Percentiles rank a stretch among this genome's conserved stretches.
phyloP scores from a whole-genome alignment of 192 early-diverging fungal genomes.

The Coemansia umbellata region DNA sequence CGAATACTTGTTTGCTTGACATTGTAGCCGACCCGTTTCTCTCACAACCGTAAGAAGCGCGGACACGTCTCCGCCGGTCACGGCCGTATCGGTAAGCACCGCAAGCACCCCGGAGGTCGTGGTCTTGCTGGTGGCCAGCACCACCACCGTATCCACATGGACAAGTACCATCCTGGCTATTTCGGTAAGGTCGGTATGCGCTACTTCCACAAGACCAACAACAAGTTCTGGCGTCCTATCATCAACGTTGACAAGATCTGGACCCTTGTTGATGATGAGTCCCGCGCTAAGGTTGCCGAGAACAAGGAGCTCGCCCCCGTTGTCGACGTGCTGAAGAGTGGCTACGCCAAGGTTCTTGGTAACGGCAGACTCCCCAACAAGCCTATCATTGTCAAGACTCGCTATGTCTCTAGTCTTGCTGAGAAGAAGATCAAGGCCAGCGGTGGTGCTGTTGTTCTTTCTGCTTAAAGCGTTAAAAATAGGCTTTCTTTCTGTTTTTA shows the following conservation, averaged over 20 bases:
- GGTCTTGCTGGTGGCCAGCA: slow-evolving; percentile 99
- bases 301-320: slow-evolving; percentile 90
- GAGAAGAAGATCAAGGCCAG: slow-evolving; percentile 99
- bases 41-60: slow-evolving; percentile 77
- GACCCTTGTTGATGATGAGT: slow-evolving; percentile 85
- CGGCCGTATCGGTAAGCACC: slow-evolving; percentile 99
- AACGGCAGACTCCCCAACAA: slow-evolving; percentile 85
- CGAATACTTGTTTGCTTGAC: too few species aligned
- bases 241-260: slow-evolving; percentile 95
- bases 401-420: slow-evolving; percentile 85
- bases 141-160: slow-evolving; percentile 99
- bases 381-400: slow-evolving; percentile 95
- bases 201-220: slow-evolving; percentile 94
- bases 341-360: slow-evolving; percentile 94
- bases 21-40: slow-evolving; percentile 54
- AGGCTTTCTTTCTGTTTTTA: background rate
- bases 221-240: slow-evolving; percentile 78
- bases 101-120: slow-evolving; percentile 99
- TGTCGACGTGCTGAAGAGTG: slow-evolving; percentile 76
- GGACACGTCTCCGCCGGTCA: slow-evolving; percentile 99
- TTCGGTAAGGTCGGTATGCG: slow-evolving; percentile 99
- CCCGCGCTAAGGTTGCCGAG: slow-evolving; percentile 70
- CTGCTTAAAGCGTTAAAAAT: slow-evolving; percentile 34
- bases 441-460: slow-evolving; percentile 73
- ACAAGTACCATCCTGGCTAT: slow-evolving; percentile 99